Conservation (phyloP, 2,329 filamentous ascomycete genomes). For the Reticulascus tulasneorum region DNA sequence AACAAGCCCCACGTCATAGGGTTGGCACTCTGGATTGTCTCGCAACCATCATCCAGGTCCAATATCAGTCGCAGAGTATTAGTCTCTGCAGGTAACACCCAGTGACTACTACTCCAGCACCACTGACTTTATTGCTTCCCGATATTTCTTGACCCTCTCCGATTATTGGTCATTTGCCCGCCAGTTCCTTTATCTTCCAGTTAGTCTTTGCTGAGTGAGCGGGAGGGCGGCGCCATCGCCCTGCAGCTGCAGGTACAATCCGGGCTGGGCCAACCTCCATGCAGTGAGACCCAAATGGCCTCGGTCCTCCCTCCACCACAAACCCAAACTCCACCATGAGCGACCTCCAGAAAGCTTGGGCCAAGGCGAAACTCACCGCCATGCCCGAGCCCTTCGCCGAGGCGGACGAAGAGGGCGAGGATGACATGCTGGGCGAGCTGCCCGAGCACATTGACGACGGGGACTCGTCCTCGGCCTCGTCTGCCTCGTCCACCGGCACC, state of each 20-base stretch:
- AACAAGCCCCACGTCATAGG: too few species aligned
- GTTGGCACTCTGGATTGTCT: too few species aligned
- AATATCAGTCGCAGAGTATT: too few species aligned
- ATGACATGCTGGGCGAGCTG: constrained; percentile 42
- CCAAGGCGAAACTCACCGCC: constrained; percentile 67
- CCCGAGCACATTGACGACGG: constrained; percentile 50
- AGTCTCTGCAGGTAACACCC: too few species aligned
- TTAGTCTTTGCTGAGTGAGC: too few species aligned
- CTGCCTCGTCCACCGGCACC: constrained; percentile 91
- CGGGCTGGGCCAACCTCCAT: neutral
- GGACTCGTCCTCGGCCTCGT: constrained; percentile 59
- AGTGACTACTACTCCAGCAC: too few species aligned
- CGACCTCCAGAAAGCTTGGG: constrained; percentile 74
- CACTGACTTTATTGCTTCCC: too few species aligned
- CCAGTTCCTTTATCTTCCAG: too few species aligned
- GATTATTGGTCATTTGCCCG: too few species aligned
- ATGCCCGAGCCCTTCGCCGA: constrained; percentile 47
- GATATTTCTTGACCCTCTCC: too few species aligned
- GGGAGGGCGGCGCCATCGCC: too few species aligned
- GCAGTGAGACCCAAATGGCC: neutral
- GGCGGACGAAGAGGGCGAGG: constrained; percentile 48
- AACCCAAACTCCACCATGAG: constrained; percentile 57
- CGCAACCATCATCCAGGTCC: too few species aligned
- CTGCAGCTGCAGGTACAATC: neutral
- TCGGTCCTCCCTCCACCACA: neutral